Evolutionary conservation across 176 grass and related monocot species (phyloP), one percentile per base, ranked within the genome.

Genomic region (Thalia dealbata): DNA sequence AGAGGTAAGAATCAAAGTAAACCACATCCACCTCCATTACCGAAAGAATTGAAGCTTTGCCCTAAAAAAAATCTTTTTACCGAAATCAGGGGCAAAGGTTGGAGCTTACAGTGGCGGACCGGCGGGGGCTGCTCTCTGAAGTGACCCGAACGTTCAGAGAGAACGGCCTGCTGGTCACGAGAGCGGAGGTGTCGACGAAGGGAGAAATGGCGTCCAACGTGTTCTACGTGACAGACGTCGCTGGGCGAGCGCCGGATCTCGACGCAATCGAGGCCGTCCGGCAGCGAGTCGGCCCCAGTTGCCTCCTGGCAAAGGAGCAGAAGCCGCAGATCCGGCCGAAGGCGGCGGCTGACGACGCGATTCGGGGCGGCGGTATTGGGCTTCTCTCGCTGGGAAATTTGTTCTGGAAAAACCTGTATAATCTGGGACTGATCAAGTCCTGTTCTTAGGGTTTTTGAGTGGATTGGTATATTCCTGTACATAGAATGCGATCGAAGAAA

Each of bases 181-280:
- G 89, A 75, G 90, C 90, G 1, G 85, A 95, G 74, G 74, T 99
- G 16, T 88, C 87, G 18, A 99, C 95, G 0, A 84, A 93, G 58
- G 85, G 81, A 0, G 78, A 82, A 61, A 72, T 86, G 68, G 95
- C 90, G 1, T 77, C 72, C 9, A 99, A 95, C 16, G 90, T 91
- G 77, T 99, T 99, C 83, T 95, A 99, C 10, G 95, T 99, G 4
- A 87, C 87, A 1, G 95, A 92, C 24, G 86, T 81, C 0, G 78
- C 81, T 14, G 90, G 90, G 43, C 78, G 85, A 3, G 78, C 82
- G 26, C 85, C 87, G 4, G 81, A 91, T 6, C 81, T 62, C 46
- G 70, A 73, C 32, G 73, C 56, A 7, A 46, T 75, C 14, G 73
- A 75, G n/a, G 73, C 73, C 41, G 58, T 75, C 41, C 55, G 73